Percentiles rank a stretch among this genome's conserved stretches.
Evolutionary conservation across 345 rosid genomes (phyloP).

Genomic region (Psidium guajava): DNA sequence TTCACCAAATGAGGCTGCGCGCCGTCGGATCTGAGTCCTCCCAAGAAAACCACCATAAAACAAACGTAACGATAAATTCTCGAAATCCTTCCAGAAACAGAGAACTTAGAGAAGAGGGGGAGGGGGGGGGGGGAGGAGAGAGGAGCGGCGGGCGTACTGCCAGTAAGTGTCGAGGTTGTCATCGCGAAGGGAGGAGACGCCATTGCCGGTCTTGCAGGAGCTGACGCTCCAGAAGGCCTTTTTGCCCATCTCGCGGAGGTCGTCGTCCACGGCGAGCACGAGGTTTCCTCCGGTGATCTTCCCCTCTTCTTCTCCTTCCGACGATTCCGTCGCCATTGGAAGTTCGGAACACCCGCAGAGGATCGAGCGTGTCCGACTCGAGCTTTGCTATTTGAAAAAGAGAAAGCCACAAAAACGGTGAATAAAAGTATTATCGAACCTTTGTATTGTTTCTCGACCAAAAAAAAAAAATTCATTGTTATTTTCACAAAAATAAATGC

Average conservation of each 20-base stretch:
- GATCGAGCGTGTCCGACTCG: neutral
- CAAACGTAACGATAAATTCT: neutral
- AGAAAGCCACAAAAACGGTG: too few species aligned
- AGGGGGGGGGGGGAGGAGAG: neutral
- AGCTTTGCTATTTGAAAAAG: neutral
- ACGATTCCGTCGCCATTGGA: slow-evolving; percentile 76
- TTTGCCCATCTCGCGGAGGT: slow-evolving; percentile 78
- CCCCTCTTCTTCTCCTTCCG: slow-evolving; percentile 89
- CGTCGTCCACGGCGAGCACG: slow-evolving; percentile 53
- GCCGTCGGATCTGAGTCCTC: slow-evolving; percentile 69
- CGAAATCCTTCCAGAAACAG: neutral
- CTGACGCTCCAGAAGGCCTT: slow-evolving; percentile 97
- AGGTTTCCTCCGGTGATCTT: slow-evolving; percentile 61
- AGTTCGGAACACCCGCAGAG: neutral
- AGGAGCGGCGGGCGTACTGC: slow-evolving; percentile 43
- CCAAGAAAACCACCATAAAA: neutral
- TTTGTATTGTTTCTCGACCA: neutral
- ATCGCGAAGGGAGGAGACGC: slow-evolving; percentile 77
- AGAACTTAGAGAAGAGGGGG: neutral
- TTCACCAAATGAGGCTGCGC: slow-evolving; percentile 91
- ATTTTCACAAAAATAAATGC: neutral
- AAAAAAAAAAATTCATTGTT: neutral
- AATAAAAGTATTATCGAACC: too few species aligned
- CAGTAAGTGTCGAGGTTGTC: slow-evolving; percentile 84
- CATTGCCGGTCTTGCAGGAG: slow-evolving; percentile 92